phyloP scores from a whole-genome alignment of 179 eudicot species.

The Camellia oleifera region DNA sequence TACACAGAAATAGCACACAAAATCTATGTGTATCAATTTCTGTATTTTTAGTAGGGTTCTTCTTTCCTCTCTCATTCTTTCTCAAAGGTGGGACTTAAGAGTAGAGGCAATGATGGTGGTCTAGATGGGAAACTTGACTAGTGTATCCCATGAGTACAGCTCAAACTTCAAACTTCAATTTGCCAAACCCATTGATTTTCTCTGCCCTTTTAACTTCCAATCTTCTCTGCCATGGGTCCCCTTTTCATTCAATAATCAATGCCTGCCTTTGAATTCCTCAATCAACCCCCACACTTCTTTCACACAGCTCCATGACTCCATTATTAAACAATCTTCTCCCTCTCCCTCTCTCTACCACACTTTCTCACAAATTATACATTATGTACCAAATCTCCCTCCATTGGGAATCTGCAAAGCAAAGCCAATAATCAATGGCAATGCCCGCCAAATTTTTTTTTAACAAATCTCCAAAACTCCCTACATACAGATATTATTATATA shows the following conservation, averaged over 20 bases:
- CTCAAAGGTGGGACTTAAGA: constrained; percentile 9
- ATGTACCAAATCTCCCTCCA: constrained; percentile 59
- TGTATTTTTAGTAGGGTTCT: too few species aligned
- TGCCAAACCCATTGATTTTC: constrained; percentile 35
- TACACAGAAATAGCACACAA: too few species aligned
- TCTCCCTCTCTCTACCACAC: background rate
- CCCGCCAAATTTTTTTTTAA: constrained; percentile 23
- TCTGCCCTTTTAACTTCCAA: constrained; percentile 5
- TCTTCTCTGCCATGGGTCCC: constrained; percentile 29
- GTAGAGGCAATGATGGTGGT: constrained; percentile 20
- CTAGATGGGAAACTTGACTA: constrained; percentile 26
- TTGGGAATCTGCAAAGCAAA: constrained; percentile 71
- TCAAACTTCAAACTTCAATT: constrained; percentile 31
- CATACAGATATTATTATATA: constrained; percentile 12
- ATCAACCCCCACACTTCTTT: constrained; percentile 34
- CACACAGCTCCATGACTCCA: constrained; percentile 39
- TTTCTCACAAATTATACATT: constrained; percentile 17
- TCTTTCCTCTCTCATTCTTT: background rate
- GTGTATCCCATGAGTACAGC: constrained; percentile 14
- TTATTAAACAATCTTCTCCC: constrained; percentile 16
- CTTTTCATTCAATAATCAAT: constrained; percentile 39
- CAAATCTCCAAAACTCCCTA: constrained; percentile 21
- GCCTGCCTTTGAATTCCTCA: constrained; percentile 41
- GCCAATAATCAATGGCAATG: constrained; percentile 28
- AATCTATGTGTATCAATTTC: too few species aligned